A percentile compares a stretch with the other conserved stretches of the same genome.
phyloP scores from a whole-genome alignment of 768 basidiomycete genomes.

The Russula sp. region DNA sequence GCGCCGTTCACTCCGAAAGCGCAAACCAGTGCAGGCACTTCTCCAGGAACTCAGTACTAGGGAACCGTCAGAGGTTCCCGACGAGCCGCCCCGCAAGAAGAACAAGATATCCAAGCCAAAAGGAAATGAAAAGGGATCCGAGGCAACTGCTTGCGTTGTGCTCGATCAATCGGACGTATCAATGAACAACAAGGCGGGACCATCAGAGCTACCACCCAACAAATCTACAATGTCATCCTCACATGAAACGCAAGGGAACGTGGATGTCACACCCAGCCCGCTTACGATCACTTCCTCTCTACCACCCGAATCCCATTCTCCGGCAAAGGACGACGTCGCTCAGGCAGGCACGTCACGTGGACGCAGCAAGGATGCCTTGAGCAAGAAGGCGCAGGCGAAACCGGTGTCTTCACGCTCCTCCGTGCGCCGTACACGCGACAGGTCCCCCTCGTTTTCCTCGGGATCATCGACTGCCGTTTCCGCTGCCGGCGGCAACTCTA shows the following conservation, averaged over 20 bases:
- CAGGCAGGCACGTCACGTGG: slow-evolving; percentile 9
- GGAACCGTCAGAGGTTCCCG: slow-evolving; percentile 22
- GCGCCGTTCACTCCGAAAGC: slow-evolving; percentile 29
- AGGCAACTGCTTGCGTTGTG: neutral
- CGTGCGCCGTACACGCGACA: slow-evolving; percentile 16
- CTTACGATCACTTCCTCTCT: slow-evolving; percentile 25
- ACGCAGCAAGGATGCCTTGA: slow-evolving; percentile 14
- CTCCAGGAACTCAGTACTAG: slow-evolving; percentile 13
- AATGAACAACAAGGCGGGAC: slow-evolving; percentile 9
- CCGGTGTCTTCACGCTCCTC: slow-evolving; percentile 17
- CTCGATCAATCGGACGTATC: slow-evolving; percentile 6
- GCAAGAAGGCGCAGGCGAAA: slow-evolving; percentile 11
- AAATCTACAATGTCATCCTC: slow-evolving; percentile 6
- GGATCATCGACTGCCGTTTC: slow-evolving; percentile 29
- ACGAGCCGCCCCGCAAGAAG: slow-evolving; percentile 29
- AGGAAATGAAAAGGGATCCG: slow-evolving; percentile 14
- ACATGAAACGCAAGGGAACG: slow-evolving; percentile 9
- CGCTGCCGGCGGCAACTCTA: slow-evolving; percentile 15
- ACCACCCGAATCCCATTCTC: slow-evolving; percentile 17
- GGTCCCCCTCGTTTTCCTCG: slow-evolving; percentile 25
- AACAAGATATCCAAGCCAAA: slow-evolving; percentile 15
- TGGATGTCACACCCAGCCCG: slow-evolving; percentile 26
- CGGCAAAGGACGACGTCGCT: slow-evolving; percentile 17
- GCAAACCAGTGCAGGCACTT: slow-evolving; percentile 20
- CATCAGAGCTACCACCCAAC: neutral